Evolutionary conservation across 2,329 filamentous ascomycete genomes (phyloP).

Genomic region (Lachnellula suecica): DNA sequence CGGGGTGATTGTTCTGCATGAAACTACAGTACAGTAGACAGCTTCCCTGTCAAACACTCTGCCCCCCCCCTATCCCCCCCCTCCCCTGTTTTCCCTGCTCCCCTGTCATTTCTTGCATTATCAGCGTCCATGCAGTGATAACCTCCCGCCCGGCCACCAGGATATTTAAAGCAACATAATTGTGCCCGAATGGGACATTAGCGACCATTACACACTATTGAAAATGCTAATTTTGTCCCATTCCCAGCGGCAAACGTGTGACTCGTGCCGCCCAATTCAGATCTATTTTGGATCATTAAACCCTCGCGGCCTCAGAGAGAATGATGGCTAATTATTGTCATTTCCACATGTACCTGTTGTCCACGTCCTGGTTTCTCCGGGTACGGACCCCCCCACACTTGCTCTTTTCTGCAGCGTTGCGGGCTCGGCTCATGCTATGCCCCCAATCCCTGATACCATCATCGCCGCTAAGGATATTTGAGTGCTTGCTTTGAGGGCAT

Average conservation of each 20-base stretch:
- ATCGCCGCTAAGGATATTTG: slow-evolving; percentile 5
- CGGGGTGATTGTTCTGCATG: slow-evolving; percentile 1
- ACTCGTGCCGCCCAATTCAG: slow-evolving; percentile 26
- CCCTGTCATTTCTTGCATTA: slow-evolving; percentile 20
- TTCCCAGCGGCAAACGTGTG: slow-evolving; percentile 9
- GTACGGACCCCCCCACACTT: slow-evolving; percentile 1
- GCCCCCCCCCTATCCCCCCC: background rate
- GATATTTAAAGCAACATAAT: slow-evolving; percentile 31
- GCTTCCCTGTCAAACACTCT: background rate
- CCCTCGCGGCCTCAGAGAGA: background rate
- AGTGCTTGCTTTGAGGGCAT: slow-evolving; percentile 5
- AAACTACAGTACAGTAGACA: background rate
- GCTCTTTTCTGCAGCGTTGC: slow-evolving; percentile 1
- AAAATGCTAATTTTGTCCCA: slow-evolving; percentile 24
- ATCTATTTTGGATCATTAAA: slow-evolving; percentile 26
- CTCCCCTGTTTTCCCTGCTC: background rate
- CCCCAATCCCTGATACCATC: slow-evolving; percentile 1
- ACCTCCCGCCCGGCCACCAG: slow-evolving; percentile 3
- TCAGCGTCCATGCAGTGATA: no score
- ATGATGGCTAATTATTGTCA: slow-evolving; percentile 18
- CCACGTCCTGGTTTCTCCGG: background rate
- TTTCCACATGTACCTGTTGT: background rate
- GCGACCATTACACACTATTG: slow-evolving; percentile 14
- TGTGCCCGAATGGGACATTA: slow-evolving; percentile 18
- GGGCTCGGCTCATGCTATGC: slow-evolving; percentile 4